Base-by-base conservation (phyloP, 2,329 filamentous ascomycete species). In the Sporothrix phasma region DNA sequence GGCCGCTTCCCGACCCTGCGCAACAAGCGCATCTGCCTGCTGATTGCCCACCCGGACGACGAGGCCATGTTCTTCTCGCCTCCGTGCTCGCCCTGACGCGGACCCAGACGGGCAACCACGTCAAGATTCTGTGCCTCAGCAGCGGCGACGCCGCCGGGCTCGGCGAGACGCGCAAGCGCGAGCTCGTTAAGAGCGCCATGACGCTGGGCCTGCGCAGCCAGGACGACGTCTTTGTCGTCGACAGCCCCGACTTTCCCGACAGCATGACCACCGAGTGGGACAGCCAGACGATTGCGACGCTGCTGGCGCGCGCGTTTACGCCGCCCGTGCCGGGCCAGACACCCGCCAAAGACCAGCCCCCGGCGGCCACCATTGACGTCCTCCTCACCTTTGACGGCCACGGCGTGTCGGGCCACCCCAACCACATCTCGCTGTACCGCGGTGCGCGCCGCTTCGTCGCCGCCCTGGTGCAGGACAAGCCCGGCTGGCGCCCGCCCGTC, bases 51-150 rank as follows among this genome's bases (percentile, higher is more conserved):
- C 77, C 94, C 94, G 0, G 94, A 99, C 76, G 94, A 99, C 72
- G 94, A 99, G 79, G 94, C 93, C 75, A 99, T 99, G 94, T 99
- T 99, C 81, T 99, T 99, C 77, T 86, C 92, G 67, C 94, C 0
- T 89, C 91, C 0, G 81, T 97, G 15, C 81, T 95, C 70, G 86
- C 89, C n/a, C 83, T 99, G 65, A 93, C 92, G 19, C 81, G 84
- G 15, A 90, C 91, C 3, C 84, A 87, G 65, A 81, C 88, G 22
- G 89, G 90, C 3, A 97, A 99, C 76, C 91, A 95, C 73, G 83
- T 99, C 72, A 94, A 95, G 77, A 96, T 99, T 67, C 78, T 97
- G 64, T 99, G 94, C 77, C 78, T 99, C 68, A 95, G 90, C 76
- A 93, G 87, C 69, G 92, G 90, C 87, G 74, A 97, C 73, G 92